Evolutionary conservation across 805 yeast species (phyloP), one percentile per base, ranked within the genome.

Genomic region (Wickerhamiella occidentalis): DNA sequence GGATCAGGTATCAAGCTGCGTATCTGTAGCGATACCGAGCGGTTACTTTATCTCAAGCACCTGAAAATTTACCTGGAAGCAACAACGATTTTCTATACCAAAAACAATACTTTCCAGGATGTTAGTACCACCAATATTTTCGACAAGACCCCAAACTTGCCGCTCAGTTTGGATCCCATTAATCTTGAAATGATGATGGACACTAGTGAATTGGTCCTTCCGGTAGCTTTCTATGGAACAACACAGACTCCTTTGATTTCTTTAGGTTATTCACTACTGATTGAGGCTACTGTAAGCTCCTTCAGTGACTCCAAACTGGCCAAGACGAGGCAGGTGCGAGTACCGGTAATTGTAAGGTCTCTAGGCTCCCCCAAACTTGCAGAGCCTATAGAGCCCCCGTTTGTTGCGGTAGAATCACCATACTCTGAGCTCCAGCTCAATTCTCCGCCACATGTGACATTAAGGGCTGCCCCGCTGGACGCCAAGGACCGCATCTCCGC

Each of bases 81-180:
- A 11, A 37, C 43, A 1, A 45, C 48, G 21, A 18, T 25, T 6
- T 37, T 45, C 23, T 7, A 18, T 13, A 40, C 43, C 48, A 45
- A 28, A 35, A 40, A 40, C 36, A 41, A 28, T 6, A 7, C 18
- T 2, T 45, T 45, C 21, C 4, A 40, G 11, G 48, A 45, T 28
- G 22, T 25, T 6, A 23, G 42, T 4, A 3, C 11, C 17, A 45
- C 48, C 37, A 19, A 7, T 4, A 37, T 45, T 15, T 35, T 45
- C 15, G 29, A 45, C 21, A 7, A 36, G 19, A 18, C 8, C 13
- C 48, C 48, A 2, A 45, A 37, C 15, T 12, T 45, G 40, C 48
- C 48, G 15, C 37, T 45, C 37, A 28, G 48, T 12, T 22, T 45
- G 13, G 48, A 45, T 19, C 48, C 48, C n/a, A 21, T 45, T 8